Conservation (phyloP, 2,329 filamentous ascomycete species). For the Penicillium sp. region DNA sequence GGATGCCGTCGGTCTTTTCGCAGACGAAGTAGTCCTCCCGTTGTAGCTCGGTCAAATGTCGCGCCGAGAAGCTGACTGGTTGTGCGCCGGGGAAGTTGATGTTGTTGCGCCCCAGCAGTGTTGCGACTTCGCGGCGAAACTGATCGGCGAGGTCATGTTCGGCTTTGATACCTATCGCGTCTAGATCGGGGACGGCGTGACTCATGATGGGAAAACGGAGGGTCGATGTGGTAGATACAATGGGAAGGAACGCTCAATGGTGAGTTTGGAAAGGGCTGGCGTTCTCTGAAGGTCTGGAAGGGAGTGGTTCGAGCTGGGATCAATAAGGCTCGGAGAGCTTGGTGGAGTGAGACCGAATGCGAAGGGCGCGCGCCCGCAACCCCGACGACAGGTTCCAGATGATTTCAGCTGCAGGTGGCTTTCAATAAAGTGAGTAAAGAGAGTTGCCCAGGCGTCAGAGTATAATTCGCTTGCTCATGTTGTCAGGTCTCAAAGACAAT, state of each 20-base stretch:
- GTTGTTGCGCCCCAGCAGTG: conserved; percentile 67
- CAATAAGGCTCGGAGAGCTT: conserved; percentile 12
- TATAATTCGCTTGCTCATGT: conserved; percentile 6
- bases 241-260: too few relatives aligned
- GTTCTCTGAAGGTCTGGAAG: conserved; percentile 2
- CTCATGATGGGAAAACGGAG: conserved; percentile 28
- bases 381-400: neutral
- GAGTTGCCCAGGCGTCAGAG: conserved; percentile 2
- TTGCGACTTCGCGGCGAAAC: conserved; percentile 70
- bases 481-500: conserved; percentile 11
- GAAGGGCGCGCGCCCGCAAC: conserved; percentile 7
- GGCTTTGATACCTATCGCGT: conserved; percentile 58
- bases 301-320: conserved; percentile 2
- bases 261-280: neutral
- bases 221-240: too few relatives aligned
- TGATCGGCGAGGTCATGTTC: conserved; percentile 56
- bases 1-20: conserved; percentile 95
- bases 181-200: conserved; percentile 42
- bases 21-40: conserved; percentile 91
- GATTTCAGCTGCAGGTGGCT: neutral
- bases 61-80: conserved; percentile 82
- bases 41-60: conserved; percentile 78
- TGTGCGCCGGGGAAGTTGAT: conserved; percentile 81
- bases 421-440: neutral
- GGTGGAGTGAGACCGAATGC: conserved; percentile 7